Conservation (phyloP, 2,329 filamentous ascomycete species). For the Epichloe typhina region DNA sequence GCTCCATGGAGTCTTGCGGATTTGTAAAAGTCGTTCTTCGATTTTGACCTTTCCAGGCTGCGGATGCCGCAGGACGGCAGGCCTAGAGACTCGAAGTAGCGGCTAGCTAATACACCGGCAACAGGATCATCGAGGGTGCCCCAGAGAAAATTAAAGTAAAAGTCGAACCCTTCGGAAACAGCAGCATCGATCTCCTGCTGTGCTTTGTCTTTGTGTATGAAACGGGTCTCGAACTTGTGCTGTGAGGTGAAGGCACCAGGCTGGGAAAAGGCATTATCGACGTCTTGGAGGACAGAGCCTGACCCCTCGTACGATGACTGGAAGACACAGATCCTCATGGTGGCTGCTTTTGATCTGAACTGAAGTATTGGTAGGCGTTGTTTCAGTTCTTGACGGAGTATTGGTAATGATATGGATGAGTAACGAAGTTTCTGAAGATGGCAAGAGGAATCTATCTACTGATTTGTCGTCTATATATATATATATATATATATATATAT, state of each 20-base stretch:
- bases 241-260: not conserved
- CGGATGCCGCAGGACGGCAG: not conserved
- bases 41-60: not conserved
- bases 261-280: not conserved
- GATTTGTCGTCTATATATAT: too few relatives aligned
- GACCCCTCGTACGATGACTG: not conserved
- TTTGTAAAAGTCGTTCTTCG: not conserved
- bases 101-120: not conserved
- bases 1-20: not conserved
- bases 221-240: not conserved
- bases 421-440: too few relatives aligned
- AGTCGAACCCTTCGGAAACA: not conserved
- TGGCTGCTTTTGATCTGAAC: not conserved
- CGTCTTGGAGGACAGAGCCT: not conserved
- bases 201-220: not conserved
- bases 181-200: not conserved
- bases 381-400: too few relatives aligned
- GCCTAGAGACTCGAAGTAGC: not conserved
- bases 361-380: too few relatives aligned
- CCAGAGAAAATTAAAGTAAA: constrained; percentile 2
- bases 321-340: not conserved
- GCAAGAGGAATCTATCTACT: too few relatives aligned
- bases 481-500: too few relatives aligned
- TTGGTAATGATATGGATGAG: too few relatives aligned
- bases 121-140: not conserved